These are phyloP conservation scores for Eremothecium coryli DNA, from an alignment of 1,139 yeast species.

Conservation along the genomic window DNA sequence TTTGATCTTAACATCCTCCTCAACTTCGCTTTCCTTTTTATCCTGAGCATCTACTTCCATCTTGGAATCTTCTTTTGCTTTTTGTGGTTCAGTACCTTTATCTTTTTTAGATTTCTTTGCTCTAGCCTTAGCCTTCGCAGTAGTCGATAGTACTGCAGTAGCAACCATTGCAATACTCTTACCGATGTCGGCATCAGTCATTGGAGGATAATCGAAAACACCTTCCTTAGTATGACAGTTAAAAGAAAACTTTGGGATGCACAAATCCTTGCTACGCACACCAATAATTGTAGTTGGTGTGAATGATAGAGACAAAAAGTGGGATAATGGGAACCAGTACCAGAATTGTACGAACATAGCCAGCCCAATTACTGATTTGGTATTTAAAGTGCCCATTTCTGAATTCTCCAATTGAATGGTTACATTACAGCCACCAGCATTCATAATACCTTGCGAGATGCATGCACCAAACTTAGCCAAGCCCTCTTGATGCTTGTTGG, in stretches of 20 bases:
- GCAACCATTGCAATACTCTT: conserved; percentile 84
- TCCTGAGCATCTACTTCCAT: conserved; percentile 21
- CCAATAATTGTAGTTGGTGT: conserved; percentile 90
- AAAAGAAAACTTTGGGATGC: conserved; percentile 75
- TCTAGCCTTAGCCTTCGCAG: conserved; percentile 85
- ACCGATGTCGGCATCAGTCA: conserved; percentile 67
- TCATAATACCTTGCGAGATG: conserved; percentile 92
- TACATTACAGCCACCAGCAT: conserved; percentile 98
- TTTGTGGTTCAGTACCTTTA: conserved; percentile 32
- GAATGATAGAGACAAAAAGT: conserved; percentile 83
- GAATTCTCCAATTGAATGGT: conserved; percentile 83
- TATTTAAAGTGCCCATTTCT: conserved; percentile 86
- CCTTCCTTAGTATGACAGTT: conserved; percentile 76
- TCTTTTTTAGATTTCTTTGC: conserved; percentile 68
- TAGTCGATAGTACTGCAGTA: conserved; percentile 89
- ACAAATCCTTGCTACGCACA: conserved; percentile 65
- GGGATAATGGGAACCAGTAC: conserved; percentile 98
- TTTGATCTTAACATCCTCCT: conserved; percentile 30
- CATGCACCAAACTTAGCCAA: conserved; percentile 97
- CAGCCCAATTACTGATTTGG: conserved; percentile 86
- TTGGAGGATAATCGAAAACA: conserved; percentile 83
- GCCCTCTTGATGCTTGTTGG: conserved; percentile 91
- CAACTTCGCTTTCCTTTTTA: conserved; percentile 26
- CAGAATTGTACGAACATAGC: conserved; percentile 87
- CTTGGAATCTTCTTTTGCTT: conserved; percentile 24